Conservation (phyloP, 495 filamentous ascomycete genomes). For the Aspergillus taichungensis region DNA sequence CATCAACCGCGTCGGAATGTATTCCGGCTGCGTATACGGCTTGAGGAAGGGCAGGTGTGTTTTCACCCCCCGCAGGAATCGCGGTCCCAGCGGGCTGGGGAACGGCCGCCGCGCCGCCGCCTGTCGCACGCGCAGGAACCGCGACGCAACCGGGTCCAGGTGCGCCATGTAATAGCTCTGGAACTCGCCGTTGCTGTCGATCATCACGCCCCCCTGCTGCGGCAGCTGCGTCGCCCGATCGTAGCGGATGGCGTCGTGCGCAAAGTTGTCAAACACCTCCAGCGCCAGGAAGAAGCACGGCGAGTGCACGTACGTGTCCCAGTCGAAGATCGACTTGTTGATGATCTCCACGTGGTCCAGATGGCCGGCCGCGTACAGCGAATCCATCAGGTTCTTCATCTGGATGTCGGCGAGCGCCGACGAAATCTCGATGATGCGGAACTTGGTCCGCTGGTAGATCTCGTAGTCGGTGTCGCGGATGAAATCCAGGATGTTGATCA, state of each 20-base stretch:
- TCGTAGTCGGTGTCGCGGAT: conserved; percentile 82
- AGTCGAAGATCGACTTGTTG: conserved; percentile 90
- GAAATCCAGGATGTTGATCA: conserved; percentile 96
- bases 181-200: conserved; percentile 81
- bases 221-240: conserved; percentile 63
- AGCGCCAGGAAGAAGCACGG: conserved; percentile 98
- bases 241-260: conserved; percentile 89
- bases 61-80: conserved; percentile 48
- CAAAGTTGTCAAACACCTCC: conserved; percentile 98
- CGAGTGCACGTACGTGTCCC: conserved; percentile 72
- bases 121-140: conserved; percentile 73
- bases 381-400: conserved; percentile 53
- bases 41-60: conserved; percentile 53
- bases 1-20: conserved; percentile 89
- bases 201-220: conserved; percentile 77
- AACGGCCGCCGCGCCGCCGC: conserved; percentile 48
- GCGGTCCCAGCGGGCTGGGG: conserved; percentile 46
- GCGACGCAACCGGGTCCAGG: conserved; percentile 73
- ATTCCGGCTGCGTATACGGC: conserved; percentile 78
- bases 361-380: conserved; percentile 63
- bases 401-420: conserved; percentile 70
- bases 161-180: conserved; percentile 78
- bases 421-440: conserved; percentile 93
- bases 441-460: conserved; percentile 91
- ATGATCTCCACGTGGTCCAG: conserved; percentile 82